Evolutionary conservation across 2,329 filamentous ascomycete species (phyloP).

Genomic region (Cladophialophora bantiana): DNA sequence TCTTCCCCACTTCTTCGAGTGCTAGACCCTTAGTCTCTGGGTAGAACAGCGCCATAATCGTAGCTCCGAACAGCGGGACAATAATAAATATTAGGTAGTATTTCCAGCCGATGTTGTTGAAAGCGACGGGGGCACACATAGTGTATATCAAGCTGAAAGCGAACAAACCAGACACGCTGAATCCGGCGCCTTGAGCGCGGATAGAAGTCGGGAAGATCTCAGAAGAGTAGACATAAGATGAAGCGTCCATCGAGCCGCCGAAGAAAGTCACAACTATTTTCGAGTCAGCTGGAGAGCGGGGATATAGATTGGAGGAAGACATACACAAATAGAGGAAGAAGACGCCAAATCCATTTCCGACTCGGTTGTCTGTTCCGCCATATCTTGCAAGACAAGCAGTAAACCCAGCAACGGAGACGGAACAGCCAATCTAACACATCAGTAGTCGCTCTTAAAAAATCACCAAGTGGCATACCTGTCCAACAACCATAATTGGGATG

Average conservation of each 20-base stretch:
- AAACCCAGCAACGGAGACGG: slow-evolving; percentile 47
- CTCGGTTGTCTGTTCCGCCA: slow-evolving; percentile 45
- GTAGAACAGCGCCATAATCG: slow-evolving; percentile 44
- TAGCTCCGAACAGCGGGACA: slow-evolving; percentile 32
- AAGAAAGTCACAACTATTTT: slow-evolving; percentile 45
- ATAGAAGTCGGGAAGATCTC: slow-evolving; percentile 56
- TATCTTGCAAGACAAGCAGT: slow-evolving; percentile 47
- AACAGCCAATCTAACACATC: slow-evolving; percentile 46
- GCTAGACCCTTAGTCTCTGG: slow-evolving; percentile 47
- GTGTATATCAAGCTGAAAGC: slow-evolving; percentile 46
- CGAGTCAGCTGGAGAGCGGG: background rate
- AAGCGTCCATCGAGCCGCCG: slow-evolving; percentile 36
- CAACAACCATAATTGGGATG: slow-evolving; percentile 36
- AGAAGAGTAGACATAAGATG: slow-evolving; percentile 38
- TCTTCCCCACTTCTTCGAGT: slow-evolving; percentile 46
- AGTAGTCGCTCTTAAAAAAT: background rate
- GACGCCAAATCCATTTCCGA: slow-evolving; percentile 48
- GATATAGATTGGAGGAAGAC: background rate
- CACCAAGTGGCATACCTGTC: slow-evolving; percentile 18
- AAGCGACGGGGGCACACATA: slow-evolving; percentile 43
- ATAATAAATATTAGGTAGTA: slow-evolving; percentile 47
- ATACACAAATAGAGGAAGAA: slow-evolving; percentile 53
- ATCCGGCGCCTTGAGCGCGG: slow-evolving; percentile 40
- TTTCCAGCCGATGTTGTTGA: slow-evolving; percentile 45
- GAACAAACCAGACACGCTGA: slow-evolving; percentile 44